Evolutionary conservation across 192 early-diverging fungal species (phyloP), one percentile per base, ranked within the genome.

Genomic region (Rhizophlyctis rosea): DNA sequence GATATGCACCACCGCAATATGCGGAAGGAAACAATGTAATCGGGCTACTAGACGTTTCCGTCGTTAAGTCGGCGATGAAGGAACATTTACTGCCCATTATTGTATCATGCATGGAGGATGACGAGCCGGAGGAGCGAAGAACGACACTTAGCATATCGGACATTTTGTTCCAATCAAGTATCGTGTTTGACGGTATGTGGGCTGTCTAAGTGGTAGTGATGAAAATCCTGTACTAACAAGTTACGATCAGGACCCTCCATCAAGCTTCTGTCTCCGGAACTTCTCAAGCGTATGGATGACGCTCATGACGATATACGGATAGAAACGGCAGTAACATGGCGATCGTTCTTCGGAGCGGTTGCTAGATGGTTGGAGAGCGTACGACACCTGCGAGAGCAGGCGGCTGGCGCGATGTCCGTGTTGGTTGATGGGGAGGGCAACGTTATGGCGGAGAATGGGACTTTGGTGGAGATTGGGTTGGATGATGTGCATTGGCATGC

Each of bases 261-360:
- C 59, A 83, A 84, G 52, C 71, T 50, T 2, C 34, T 84, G 9
- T 85, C 84, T 59, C 77, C 68, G 9, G 83, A 85, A 51, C 61
- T 83, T 11, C 47, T 81, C 25, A 85, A 85, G 56, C 71, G 83
- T 1, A 34, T 85, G 23, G 83, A 85, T 63, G 83, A 85, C 62
- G 76, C 83, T 4, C 59, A 68, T 4, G 83, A 85, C 55, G 50
- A 55, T 2, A 50, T 85, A 3, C 76, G 83, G 11, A 65, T 83
- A 13, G 29, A 47, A 25, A 61, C 71, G 16, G 64, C 75, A 9
- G 5, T 21, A 3, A 56, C 36, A 3, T 64, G 64, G 36, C 34
- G n/a, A 7, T n/a, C 24, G n/a, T 55, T 84, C 16, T 74, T 76
- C 34, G 27, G 23, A 3, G 59, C 64, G 4, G 29, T 80, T 1